Percentiles rank a stretch among this genome's conserved stretches.
phyloP scores from a whole-genome alignment of 345 rosid genomes.

The Eucalyptus tenuipes region DNA sequence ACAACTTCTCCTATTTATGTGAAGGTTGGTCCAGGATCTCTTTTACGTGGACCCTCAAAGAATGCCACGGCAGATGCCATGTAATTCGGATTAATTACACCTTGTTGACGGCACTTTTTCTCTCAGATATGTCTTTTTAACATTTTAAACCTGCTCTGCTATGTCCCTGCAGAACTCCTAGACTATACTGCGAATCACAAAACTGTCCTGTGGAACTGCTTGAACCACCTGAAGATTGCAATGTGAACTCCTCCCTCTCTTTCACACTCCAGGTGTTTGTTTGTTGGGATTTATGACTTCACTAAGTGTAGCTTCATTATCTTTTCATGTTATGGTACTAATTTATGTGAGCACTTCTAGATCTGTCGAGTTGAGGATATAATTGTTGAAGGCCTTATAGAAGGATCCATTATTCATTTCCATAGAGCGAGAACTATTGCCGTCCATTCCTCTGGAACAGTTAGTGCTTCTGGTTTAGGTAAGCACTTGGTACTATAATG shows the following conservation, averaged over 20 bases:
- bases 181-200: conserved; percentile 68
- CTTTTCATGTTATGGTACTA: conserved; percentile 1
- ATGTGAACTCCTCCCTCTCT: conserved; percentile 86
- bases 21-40: conserved; percentile 91
- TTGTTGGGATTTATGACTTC: neutral
- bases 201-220: conserved; percentile 84
- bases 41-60: conserved; percentile 80
- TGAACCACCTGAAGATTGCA: conserved; percentile 98
- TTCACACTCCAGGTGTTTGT: conserved; percentile 80
- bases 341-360: conserved; percentile 27
- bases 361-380: conserved; percentile 98
- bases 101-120: neutral
- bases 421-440: conserved; percentile 80
- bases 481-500: neutral
- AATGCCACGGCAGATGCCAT: conserved; percentile 73
- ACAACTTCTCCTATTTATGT: conserved; percentile 1
- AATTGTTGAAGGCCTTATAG: conserved; percentile 65
- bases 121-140: neutral
- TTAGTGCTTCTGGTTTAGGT: conserved; percentile 90
- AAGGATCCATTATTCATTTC: conserved; percentile 96
- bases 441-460: conserved; percentile 63
- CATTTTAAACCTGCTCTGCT: neutral
- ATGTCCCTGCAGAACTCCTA: conserved; percentile 51
- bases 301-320: neutral
- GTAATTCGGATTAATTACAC: conserved; percentile 40